Base-by-base conservation (phyloP, 2,329 filamentous ascomycete species). In the Calonectria multiphialidica region DNA sequence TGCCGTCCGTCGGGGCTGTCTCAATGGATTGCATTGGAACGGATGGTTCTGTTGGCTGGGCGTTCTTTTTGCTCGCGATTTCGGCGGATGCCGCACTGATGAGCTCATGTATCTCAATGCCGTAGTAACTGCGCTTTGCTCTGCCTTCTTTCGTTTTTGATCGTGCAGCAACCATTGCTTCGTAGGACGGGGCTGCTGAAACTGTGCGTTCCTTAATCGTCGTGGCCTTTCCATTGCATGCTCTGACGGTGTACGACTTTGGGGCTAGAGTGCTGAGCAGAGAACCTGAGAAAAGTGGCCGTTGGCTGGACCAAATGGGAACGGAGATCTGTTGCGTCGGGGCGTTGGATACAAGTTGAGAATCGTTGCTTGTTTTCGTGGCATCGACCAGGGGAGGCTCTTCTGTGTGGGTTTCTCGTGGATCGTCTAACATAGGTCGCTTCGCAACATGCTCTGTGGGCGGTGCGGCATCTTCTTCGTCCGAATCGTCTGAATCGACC, bases 41-140 rank as follows among this genome's bases (percentile, higher is more conserved):
- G 50, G 83, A 82, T 0, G 82, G 77, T 55, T 73, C 63, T 18
- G 73, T 59, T 2, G 77, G 75, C 59, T 74, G 78, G 1, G 74
- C 68, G 67, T 83, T 65, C 53, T 70, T 71, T 73, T 78, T 81
- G 75, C 84, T 83, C 44, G 87, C 84, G 12, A 89, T 84, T 73
- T 95, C 91, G 23, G 89, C 89, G 66, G 90, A 86, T 3, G 93
- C 93, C 18, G 93, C 89, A 69, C 94, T 92, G 70, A 98, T 89
- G 45, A 99, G 86, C 68, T 91, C 88, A 82, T 98, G 95, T 40
- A 99, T 97, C 57, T 98, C 93, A 75, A 99, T 93, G 12, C 97
- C 97, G 81, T 98, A 99, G 84, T 96, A 98, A 77, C 92, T 93
- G 77, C 91, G 91, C 78, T 90, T 91, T 2, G 94, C 94, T 71